Evolutionary conservation across 1,284 basidiomycete species (phyloP).

Genomic region (Mixia osmundae): DNA sequence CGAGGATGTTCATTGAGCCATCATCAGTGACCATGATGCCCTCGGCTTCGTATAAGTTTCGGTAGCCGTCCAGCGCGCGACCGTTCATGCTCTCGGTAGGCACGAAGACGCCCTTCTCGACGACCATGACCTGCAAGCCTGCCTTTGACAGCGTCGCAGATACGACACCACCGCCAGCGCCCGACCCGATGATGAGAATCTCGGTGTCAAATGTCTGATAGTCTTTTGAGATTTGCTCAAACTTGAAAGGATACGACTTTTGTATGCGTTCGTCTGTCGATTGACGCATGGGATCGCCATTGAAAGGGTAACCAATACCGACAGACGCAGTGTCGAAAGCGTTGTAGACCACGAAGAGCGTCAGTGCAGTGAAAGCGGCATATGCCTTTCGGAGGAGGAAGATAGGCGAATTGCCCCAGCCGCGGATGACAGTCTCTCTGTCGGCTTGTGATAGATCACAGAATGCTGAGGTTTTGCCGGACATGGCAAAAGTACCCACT

Average conservation of each 20-base stretch:
- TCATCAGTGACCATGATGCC: slow-evolving; percentile 24
- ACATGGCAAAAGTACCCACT: too few relatives aligned
- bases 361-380: too few relatives aligned
- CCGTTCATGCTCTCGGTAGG: slow-evolving; percentile 20
- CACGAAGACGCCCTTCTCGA: slow-evolving; percentile 26
- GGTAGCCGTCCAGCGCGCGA: slow-evolving; percentile 21
- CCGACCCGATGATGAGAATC: slow-evolving; percentile 24
- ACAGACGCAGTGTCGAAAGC: too few relatives aligned
- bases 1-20: slow-evolving; percentile 23
- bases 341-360: too few relatives aligned
- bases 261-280: slow-evolving; percentile 3
- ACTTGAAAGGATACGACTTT: slow-evolving; percentile 6
- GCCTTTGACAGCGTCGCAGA: slow-evolving; percentile 21
- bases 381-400: too few relatives aligned
- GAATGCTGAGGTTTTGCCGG: too few relatives aligned
- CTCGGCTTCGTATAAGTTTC: slow-evolving; percentile 22
- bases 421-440: too few relatives aligned
- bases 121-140: slow-evolving; percentile 23
- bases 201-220: slow-evolving; percentile 12
- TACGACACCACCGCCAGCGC: slow-evolving; percentile 25
- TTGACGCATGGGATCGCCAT: slow-evolving; percentile 7
- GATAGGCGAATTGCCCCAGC: too few relatives aligned
- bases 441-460: too few relatives aligned
- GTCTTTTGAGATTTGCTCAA: slow-evolving; percentile 7
- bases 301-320: slow-evolving; percentile 9